Evolutionary conservation across 2,329 filamentous ascomycete genomes (phyloP).

Genomic region (Beauveria australis): DNA sequence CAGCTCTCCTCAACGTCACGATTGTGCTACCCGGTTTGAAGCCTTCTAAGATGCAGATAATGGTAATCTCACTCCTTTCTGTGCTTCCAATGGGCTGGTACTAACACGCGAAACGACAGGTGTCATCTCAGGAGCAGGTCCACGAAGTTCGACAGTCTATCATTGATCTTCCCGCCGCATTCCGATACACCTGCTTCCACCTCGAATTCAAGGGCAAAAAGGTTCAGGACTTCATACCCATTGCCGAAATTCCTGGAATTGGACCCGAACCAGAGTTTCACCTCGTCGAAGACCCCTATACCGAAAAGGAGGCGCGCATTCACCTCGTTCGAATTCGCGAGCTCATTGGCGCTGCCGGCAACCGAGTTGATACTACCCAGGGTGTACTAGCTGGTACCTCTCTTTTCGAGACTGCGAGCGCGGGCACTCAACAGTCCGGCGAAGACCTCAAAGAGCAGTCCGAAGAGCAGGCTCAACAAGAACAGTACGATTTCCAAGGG

Average conservation of each 20-base stretch:
- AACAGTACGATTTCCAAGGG: slow-evolving; percentile 70
- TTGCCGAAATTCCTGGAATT: slow-evolving; percentile 80
- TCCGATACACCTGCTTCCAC: slow-evolving; percentile 98
- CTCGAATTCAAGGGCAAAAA: slow-evolving; percentile 81
- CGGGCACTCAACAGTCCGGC: slow-evolving; percentile 32
- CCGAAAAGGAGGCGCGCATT: slow-evolving; percentile 94
- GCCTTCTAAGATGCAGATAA: slow-evolving; percentile 72
- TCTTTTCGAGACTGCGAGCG: slow-evolving; percentile 71
- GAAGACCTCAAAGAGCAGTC: slow-evolving; percentile 26
- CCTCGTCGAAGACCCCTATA: slow-evolving; percentile 91
- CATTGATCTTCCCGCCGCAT: slow-evolving; percentile 84
- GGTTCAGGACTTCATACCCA: slow-evolving; percentile 90
- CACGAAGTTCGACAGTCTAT: slow-evolving; percentile 96
- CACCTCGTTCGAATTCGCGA: slow-evolving; percentile 87
- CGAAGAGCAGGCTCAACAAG: slow-evolving; percentile 29
- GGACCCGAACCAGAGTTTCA: slow-evolving; percentile 68
- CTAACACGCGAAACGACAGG: slow-evolving; percentile 37
- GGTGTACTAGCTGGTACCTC: slow-evolving; percentile 80
- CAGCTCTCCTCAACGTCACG: slow-evolving; percentile 54
- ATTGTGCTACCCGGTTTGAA: slow-evolving; percentile 71
- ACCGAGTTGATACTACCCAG: slow-evolving; percentile 79
- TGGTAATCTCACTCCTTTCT: slow-evolving; percentile 44
- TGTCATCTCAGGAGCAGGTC: slow-evolving; percentile 88
- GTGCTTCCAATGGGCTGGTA: slow-evolving; percentile 14
- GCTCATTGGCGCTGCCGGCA: slow-evolving; percentile 82